Conservation (phyloP, 495 filamentous ascomycete genomes). For the Daldinia loculata region DNA sequence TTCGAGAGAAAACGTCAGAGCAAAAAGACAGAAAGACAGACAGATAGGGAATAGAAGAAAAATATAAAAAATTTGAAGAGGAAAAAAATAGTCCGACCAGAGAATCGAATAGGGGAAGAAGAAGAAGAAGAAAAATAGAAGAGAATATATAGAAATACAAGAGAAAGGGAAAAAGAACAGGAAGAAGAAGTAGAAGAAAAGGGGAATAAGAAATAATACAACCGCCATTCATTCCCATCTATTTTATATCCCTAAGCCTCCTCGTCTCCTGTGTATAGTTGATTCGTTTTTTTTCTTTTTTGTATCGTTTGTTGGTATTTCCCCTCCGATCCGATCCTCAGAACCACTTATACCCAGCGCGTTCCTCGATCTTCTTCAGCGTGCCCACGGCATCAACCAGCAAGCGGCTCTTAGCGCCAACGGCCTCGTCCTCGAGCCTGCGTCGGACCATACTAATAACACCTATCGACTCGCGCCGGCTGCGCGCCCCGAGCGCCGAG, state of each 20-base stretch:
- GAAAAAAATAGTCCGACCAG: conserved; percentile 4
- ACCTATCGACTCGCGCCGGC: conserved; percentile 47
- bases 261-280: background rate
- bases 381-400: conserved; percentile 57
- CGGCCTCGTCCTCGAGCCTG: conserved; percentile 52
- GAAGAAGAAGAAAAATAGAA: conserved; percentile 7
- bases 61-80: conserved; percentile 17
- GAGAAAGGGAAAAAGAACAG: conserved; percentile 19
- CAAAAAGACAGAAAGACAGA: background rate
- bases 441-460: conserved; percentile 53
- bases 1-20: conserved; percentile 13
- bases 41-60: conserved; percentile 23
- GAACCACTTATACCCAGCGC: conserved; percentile 49
- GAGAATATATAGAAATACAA: conserved; percentile 22
- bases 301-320: background rate
- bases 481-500: conserved; percentile 42
- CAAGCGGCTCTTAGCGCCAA: conserved; percentile 50
- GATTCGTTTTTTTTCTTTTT: conserved; percentile 8
- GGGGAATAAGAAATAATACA: conserved; percentile 29
- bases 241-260: conserved; percentile 16
- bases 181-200: conserved; percentile 21
- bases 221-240: conserved; percentile 12
- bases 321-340: conserved; percentile 24
- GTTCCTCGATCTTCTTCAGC: conserved; percentile 55
- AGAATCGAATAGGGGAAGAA: conserved; percentile 17